Conservation (phyloP, 495 filamentous ascomycete species). For the Lepraria neglecta region DNA sequence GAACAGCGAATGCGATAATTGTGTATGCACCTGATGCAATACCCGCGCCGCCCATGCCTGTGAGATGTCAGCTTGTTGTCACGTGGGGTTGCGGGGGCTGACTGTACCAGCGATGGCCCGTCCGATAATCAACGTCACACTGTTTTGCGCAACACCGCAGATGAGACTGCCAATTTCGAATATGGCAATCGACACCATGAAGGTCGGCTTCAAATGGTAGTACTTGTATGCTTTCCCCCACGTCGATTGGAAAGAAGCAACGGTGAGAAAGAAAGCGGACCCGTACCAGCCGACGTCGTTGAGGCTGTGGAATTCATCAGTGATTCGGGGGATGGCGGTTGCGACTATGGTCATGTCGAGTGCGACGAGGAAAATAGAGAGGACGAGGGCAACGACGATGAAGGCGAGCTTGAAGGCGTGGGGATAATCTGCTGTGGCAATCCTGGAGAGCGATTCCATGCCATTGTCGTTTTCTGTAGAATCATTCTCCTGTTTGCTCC, state of each 20-base stretch:
- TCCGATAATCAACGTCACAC: slow-evolving; percentile 34
- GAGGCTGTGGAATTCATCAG: slow-evolving; percentile 43
- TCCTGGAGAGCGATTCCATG: neutral
- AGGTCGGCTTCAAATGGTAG: slow-evolving; percentile 43
- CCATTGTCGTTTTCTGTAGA: neutral
- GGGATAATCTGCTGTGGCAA: slow-evolving; percentile 31
- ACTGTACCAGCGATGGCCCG: slow-evolving; percentile 33
- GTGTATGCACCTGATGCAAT: slow-evolving; percentile 31
- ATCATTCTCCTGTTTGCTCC: neutral
- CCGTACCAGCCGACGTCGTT: slow-evolving; percentile 50
- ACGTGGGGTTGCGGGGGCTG: slow-evolving; percentile 13
- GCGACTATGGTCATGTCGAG: slow-evolving; percentile 46
- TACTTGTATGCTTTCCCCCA: slow-evolving; percentile 51
- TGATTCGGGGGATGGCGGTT: slow-evolving; percentile 47
- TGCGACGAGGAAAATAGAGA: slow-evolving; percentile 45
- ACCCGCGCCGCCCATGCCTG: slow-evolving; percentile 29
- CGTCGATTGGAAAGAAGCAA: slow-evolving; percentile 47
- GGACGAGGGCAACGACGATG: slow-evolving; percentile 42
- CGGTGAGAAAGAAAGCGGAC: slow-evolving; percentile 50
- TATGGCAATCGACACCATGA: slow-evolving; percentile 54
- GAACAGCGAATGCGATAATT: slow-evolving; percentile 34
- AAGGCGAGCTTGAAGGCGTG: slow-evolving; percentile 33
- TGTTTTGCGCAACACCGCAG: slow-evolving; percentile 31
- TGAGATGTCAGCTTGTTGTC: neutral
- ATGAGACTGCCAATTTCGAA: slow-evolving; percentile 61